Conservation (phyloP, 495 filamentous ascomycete species). For the Lophiotrema nucula region DNA sequence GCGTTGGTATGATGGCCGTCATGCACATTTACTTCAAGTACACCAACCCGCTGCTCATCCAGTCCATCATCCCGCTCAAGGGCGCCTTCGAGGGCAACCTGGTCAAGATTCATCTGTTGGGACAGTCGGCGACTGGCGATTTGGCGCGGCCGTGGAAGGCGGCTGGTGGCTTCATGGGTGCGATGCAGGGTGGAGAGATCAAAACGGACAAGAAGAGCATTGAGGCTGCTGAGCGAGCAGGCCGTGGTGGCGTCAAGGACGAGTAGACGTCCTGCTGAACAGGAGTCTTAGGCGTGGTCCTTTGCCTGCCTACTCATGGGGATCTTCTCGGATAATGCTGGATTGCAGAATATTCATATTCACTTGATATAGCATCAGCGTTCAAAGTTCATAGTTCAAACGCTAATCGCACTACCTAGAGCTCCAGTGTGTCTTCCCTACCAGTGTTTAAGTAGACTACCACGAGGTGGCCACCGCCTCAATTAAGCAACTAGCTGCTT, state of each 20-base stretch:
- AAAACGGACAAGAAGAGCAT: constrained; percentile 97
- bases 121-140: constrained; percentile 85
- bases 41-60: constrained; percentile 97
- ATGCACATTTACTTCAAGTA: constrained; percentile 99
- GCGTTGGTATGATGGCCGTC: constrained; percentile 93
- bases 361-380: too few species aligned
- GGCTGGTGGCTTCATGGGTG: constrained; percentile 73
- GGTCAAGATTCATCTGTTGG: constrained; percentile 90
- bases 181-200: constrained; percentile 62
- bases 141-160: constrained; percentile 95
- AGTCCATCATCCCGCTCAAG: constrained; percentile 98
- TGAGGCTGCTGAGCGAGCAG: constrained; percentile 44
- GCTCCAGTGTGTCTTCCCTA: too few species aligned
- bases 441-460: too few species aligned
- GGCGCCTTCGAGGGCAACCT: constrained; percentile 89
- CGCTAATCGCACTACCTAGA: too few species aligned
- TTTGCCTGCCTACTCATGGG: background rate
- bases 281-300: too few species aligned
- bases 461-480: too few species aligned
- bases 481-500: too few species aligned
- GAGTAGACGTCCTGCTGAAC: constrained; percentile 40
- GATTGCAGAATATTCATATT: too few species aligned
- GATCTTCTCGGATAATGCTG: too few species aligned
- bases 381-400: too few species aligned
- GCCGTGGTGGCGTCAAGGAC: constrained; percentile 46